Conservation (phyloP, 2,329 filamentous ascomycete genomes). For the Eurotiales sp. region DNA sequence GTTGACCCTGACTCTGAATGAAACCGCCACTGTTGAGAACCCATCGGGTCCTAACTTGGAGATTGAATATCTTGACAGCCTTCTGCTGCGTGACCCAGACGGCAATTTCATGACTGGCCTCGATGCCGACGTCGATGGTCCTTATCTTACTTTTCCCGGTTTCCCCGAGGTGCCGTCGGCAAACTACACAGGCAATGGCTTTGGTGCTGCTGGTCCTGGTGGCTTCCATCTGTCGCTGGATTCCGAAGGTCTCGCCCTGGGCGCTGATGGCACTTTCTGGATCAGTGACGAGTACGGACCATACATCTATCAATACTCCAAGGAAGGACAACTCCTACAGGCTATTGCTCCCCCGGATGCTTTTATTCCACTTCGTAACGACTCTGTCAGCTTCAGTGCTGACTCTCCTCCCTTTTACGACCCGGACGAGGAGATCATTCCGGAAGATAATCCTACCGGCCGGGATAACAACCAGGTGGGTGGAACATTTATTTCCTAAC, state of each 20-base stretch:
- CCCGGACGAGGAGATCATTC: constrained; percentile 45
- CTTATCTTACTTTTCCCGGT: constrained; percentile 44
- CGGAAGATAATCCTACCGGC: constrained; percentile 57
- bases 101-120: constrained; percentile 62
- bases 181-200: constrained; percentile 64
- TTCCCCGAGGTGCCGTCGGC: constrained; percentile 62
- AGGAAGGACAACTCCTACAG: constrained; percentile 55
- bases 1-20: constrained; percentile 55
- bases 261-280: constrained; percentile 61
- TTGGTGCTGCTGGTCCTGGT: constrained; percentile 58
- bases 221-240: constrained; percentile 61
- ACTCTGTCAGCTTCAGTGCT: constrained; percentile 59
- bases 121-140: constrained; percentile 54
- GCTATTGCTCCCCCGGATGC: constrained; percentile 65
- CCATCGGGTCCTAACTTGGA: constrained; percentile 59
- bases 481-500: too few species aligned
- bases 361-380: constrained; percentile 61
- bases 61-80: constrained; percentile 61
- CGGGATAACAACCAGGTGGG: constrained; percentile 58
- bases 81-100: constrained; percentile 61
- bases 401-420: constrained; percentile 61
- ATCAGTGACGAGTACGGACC: constrained; percentile 68
- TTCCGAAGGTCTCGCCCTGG: constrained; percentile 63
- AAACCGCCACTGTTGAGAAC: constrained; percentile 48
- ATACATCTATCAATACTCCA: constrained; percentile 64